Base-by-base conservation (phyloP, 2,329 filamentous ascomycete species). In the Colletotrichum sojae region DNA sequence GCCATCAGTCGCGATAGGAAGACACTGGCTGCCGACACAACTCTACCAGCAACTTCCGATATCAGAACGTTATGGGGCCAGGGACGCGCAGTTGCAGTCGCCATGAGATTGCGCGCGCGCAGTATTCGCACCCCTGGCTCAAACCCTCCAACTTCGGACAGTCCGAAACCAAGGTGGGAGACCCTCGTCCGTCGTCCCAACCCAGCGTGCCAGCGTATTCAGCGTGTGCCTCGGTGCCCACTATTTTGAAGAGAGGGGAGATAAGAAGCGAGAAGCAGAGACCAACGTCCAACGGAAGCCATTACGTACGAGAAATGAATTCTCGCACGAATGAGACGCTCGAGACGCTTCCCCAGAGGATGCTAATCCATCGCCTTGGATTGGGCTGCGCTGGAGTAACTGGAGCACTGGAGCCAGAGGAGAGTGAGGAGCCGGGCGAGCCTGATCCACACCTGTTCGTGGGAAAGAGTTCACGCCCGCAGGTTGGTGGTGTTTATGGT, bases 231-330 rank as follows among this genome's bases (percentile, higher is more conserved):
- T 20, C 40, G n/a, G 55, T 39, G 49, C 8, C 49, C 65, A 64
- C 54, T 46, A 27, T 58, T 46, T 60, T 46, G 43, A 18, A 9
- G 43, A 18, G 45, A 18, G 49, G 62, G 56, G 62, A 69, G 66
- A 69, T 69, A 69, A 69, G 66, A 69, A 55, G 49, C 66, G 62
- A 69, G 48, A 45, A 66, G 66, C 66, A 55, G 55, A 66, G 66
- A 36, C 66, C 66, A 69, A 66, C 66, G 66, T 53, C 62, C 56
- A 69, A 60, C 49, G 51, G 10, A 51, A 49, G 49, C 36, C 31
- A 46, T 69, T 69, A 69, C 66, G 66, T 69, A 69, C 66, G 49
- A 69, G 62, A 69, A 66, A 60, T 16, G 13, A 51, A 20, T 58
- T 57, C 40, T 43, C 49, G 55, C 49, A 31, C 66, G 66, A 66